Evolutionary conservation across 2,329 filamentous ascomycete species (phyloP).

Genomic region (Fusarium sp.): DNA sequence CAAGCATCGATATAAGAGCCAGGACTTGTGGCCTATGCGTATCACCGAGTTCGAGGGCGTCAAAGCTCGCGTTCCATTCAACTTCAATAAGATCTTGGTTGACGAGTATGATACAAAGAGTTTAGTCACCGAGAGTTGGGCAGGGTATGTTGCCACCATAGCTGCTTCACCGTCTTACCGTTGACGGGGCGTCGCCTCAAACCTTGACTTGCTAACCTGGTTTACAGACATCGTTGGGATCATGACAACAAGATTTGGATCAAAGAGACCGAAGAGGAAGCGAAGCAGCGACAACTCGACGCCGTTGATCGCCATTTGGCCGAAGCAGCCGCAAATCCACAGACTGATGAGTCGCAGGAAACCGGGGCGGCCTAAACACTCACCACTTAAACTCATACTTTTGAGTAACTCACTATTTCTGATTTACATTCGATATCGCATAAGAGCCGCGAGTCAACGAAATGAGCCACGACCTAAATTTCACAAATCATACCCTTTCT

Average conservation of each 20-base stretch:
- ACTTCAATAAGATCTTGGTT: slow-evolving; percentile 71
- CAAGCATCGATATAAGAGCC: slow-evolving; percentile 74
- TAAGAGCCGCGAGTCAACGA: background rate
- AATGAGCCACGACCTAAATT: slow-evolving; percentile 18
- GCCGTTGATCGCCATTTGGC: slow-evolving; percentile 43
- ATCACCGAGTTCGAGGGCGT: slow-evolving; percentile 80
- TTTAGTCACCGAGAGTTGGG: slow-evolving; percentile 68
- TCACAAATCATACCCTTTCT: slow-evolving; percentile 4
- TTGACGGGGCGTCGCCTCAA: background rate
- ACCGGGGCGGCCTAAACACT: background rate
- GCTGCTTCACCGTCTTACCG: background rate
- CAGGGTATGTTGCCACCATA: slow-evolving; percentile 62
- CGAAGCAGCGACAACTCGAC: slow-evolving; percentile 37
- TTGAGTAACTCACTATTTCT: background rate
- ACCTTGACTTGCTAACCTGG: slow-evolving; percentile 25
- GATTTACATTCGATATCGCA: background rate
- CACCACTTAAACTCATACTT: background rate
- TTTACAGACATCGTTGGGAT: slow-evolving; percentile 68
- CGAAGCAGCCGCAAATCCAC: slow-evolving; percentile 35
- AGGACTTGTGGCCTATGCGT: slow-evolving; percentile 81
- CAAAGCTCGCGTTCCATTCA: slow-evolving; percentile 74
- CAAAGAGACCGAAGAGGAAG: slow-evolving; percentile 50
- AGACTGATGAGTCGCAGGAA: background rate
- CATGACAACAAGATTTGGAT: slow-evolving; percentile 69
- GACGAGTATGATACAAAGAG: slow-evolving; percentile 74